Evolutionary conservation across 2,329 filamentous ascomycete genomes (phyloP).

Genomic region (Coniochaeta sp.): DNA sequence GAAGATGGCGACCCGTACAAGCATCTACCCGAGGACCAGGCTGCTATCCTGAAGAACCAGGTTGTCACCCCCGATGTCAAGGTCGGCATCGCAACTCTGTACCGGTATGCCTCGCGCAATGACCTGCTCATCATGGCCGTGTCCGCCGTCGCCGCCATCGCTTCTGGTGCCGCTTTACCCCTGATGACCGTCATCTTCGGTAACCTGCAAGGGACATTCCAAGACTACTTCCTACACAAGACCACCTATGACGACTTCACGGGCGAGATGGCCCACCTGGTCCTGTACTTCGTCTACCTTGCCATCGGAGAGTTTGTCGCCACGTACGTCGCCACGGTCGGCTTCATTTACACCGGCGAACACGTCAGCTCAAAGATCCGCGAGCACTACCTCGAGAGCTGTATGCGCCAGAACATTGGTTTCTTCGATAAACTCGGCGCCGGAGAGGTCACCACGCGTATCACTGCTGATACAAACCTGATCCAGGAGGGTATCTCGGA

Average conservation of each 20-base stretch:
- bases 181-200: conserved; percentile 80
- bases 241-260: conserved; percentile 28
- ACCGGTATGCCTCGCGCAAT: conserved; percentile 59
- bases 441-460: conserved; percentile 88
- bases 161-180: conserved; percentile 66
- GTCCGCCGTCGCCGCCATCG: conserved; percentile 57
- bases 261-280: conserved; percentile 50
- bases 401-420: conserved; percentile 80
- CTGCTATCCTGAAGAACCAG: conserved; percentile 59
- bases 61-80: conserved; percentile 56
- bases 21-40: conserved; percentile 59
- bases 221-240: conserved; percentile 47
- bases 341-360: conserved; percentile 83
- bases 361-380: conserved; percentile 73
- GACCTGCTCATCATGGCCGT: conserved; percentile 58
- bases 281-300: conserved; percentile 81
- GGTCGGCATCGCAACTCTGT: conserved; percentile 57
- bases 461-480: conserved; percentile 88
- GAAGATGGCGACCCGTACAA: conserved; percentile 46
- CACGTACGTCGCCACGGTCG: conserved; percentile 73
- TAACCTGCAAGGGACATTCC: conserved; percentile 64
- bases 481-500: conserved; percentile 92
- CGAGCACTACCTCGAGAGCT: conserved; percentile 75
- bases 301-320: conserved; percentile 73
- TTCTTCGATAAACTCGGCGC: conserved; percentile 91